Evolutionary conservation across 306 rosid species (phyloP).

Genomic region (Senna siamea): DNA sequence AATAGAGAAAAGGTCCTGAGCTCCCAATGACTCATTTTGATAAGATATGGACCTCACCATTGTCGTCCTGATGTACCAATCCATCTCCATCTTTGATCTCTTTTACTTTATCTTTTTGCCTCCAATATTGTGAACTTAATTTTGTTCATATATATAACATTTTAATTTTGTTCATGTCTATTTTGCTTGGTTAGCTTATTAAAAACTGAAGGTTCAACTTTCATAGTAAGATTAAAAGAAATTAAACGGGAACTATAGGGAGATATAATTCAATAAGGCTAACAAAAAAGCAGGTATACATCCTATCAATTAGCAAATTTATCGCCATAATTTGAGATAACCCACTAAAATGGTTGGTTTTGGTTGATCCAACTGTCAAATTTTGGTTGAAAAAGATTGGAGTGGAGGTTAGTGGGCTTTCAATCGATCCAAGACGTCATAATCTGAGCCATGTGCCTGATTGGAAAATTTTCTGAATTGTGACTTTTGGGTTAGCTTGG

Average conservation of each 20-base stretch:
- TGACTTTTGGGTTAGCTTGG: constrained; percentile 19
- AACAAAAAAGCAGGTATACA: constrained; percentile 21
- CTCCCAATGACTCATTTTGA: constrained; percentile 34
- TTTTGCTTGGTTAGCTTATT: neutral
- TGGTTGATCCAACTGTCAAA: constrained; percentile 39
- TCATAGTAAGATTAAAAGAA: neutral
- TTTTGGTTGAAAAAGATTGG: constrained; percentile 41
- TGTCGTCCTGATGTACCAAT: constrained; percentile 40
- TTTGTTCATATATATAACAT: neutral
- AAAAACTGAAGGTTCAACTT: neutral
- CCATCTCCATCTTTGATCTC: constrained; percentile 18
- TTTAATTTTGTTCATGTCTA: neutral
- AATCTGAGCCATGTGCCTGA: constrained; percentile 46
- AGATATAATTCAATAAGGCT: neutral
- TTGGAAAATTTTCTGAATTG: constrained; percentile 38
- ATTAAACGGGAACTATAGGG: neutral
- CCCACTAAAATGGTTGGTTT: constrained; percentile 44
- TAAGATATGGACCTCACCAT: constrained; percentile 35
- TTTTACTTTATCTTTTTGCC: neutral
- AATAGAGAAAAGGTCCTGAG: too few relatives aligned
- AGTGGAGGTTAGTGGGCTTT: constrained; percentile 45
- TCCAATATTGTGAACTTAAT: neutral
- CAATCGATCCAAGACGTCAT: constrained; percentile 43
- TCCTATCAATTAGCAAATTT: constrained; percentile 27
- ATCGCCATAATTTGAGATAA: constrained; percentile 42